These are phyloP conservation scores for Hypericum androsaemum DNA, from an alignment of 345 rosid species.

Conservation along the genomic window DNA sequence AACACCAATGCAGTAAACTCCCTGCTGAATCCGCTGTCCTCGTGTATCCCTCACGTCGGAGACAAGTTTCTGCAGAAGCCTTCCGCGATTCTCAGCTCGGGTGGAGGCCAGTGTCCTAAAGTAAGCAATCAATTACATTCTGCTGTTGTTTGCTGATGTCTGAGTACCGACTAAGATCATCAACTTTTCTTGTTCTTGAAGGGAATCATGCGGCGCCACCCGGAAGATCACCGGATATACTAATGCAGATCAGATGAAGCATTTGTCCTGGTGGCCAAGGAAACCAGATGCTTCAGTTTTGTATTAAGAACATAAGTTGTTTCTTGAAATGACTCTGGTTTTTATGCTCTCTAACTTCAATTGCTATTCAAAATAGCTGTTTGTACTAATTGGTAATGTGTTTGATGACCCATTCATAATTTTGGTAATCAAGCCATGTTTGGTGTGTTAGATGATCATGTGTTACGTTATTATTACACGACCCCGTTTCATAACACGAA, in stretches of 20 bases:
- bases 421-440: too few relatives aligned
- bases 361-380: too few relatives aligned
- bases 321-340: too few relatives aligned
- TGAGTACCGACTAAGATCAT: not conserved
- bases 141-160: not conserved
- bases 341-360: too few relatives aligned
- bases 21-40: conserved; percentile 20
- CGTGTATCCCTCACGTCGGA: conserved; percentile 37
- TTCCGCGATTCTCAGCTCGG: conserved; percentile 23
- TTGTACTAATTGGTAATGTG: too few relatives aligned
- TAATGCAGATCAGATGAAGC: conserved; percentile 1
- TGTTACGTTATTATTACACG: too few relatives aligned
- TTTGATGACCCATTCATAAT: too few relatives aligned
- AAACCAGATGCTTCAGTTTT: too few relatives aligned
- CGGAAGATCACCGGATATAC: conserved; percentile 26
- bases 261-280: too few relatives aligned
- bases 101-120: conserved; percentile 47
- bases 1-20: conserved; percentile 17
- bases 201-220: conserved; percentile 29
- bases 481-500: too few relatives aligned
- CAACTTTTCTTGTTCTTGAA: conserved; percentile 12
- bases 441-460: too few relatives aligned
- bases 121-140: conserved; percentile 30
- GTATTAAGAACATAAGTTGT: too few relatives aligned
- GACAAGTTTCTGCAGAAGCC: conserved; percentile 38